Evolutionary conservation across 2,329 filamentous ascomycete genomes (phyloP), one percentile per base, ranked within the genome.

Genomic region (Balansia obtecta): DNA sequence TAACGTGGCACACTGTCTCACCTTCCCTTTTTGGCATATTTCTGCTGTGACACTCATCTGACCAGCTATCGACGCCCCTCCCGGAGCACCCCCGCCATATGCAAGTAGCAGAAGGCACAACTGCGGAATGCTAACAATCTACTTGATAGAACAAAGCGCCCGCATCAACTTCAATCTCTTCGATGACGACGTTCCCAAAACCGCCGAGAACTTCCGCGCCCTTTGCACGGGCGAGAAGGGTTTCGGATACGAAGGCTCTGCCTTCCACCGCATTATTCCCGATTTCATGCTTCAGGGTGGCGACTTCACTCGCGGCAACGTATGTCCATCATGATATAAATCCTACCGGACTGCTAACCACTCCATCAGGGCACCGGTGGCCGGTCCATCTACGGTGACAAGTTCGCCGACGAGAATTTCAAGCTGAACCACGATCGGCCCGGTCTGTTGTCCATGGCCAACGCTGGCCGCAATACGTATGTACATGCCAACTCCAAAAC

Each of bases 361-460:
- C 12, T 48, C 42, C 4, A 46, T 93, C 45, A 94, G 88, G 88
- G 88, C 66, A 91, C 88, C 53, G 88, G 88, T 74, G 88, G 88
- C 72, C 86, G 86, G 74, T 94, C 87, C 69, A 95, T 95, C 80
- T 95, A 94, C 71, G 88, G 88, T 63, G 87, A 94, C 73, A 93
- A 91, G 79, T 95, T 95, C 67, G 73, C 82, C 63, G 88, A 95
- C 68, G 88, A 95, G 84, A 95, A 94, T 84, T 94, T 95, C 78
- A 65, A 71, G 55, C 66, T 76, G 59, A 82, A 80, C 75, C 89
- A 95, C 81, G 71, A 69, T 69, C 73, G 75, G 62, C 83, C 85
- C 56, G 86, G 84, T 75, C 78, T 90, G 61, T 79, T 95, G 59
- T 95, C 89, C 71, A 95, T 95, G 89, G 89, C 89, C 69, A 95